Conservation (phyloP, 192 early-diverging fungal species). For the Anaeromyces robustus region DNA sequence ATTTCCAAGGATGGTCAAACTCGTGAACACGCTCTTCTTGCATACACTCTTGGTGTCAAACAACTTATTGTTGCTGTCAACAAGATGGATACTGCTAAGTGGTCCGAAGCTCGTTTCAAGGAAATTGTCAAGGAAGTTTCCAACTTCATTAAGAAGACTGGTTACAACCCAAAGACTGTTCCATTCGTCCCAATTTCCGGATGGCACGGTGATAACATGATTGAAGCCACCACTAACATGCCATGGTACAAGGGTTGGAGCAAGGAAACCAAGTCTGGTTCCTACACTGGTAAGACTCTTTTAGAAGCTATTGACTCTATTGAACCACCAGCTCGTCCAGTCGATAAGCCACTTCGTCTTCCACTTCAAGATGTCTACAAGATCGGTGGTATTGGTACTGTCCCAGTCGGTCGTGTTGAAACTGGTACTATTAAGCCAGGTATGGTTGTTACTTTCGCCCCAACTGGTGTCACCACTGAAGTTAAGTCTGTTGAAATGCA, state of each 20-base stretch:
- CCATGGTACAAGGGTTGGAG: conserved; percentile 94
- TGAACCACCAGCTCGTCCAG: conserved; percentile 76
- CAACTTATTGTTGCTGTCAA: conserved; percentile 98
- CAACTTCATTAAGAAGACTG: conserved; percentile 93
- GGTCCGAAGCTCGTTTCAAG: conserved; percentile 83
- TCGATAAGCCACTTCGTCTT: conserved; percentile 91
- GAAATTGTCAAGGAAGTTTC: conserved; percentile 94
- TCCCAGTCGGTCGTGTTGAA: conserved; percentile 94
- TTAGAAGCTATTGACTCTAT: conserved; percentile 89
- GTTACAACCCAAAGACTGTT: conserved; percentile 82
- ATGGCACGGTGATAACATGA: conserved; percentile 97
- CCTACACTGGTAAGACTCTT: conserved; percentile 55
- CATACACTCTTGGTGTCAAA: conserved; percentile 93
- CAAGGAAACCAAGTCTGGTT: conserved; percentile 71
- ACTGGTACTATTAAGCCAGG: conserved; percentile 88
- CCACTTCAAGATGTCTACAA: conserved; percentile 97
- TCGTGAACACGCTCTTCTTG: conserved; percentile 97
- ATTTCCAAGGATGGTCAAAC: conserved; percentile 98
- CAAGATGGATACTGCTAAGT: conserved; percentile 99
- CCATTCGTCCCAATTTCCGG: conserved; percentile 96
- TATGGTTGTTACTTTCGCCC: conserved; percentile 74
- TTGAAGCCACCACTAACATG: conserved; percentile 86
- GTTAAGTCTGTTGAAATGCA: conserved; percentile 99
- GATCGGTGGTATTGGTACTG: conserved; percentile 93
- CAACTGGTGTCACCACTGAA: conserved; percentile 73